Evolutionary conservation across 768 basidiomycete species (phyloP).

Genomic region (Psilocybe tampanensis): DNA sequence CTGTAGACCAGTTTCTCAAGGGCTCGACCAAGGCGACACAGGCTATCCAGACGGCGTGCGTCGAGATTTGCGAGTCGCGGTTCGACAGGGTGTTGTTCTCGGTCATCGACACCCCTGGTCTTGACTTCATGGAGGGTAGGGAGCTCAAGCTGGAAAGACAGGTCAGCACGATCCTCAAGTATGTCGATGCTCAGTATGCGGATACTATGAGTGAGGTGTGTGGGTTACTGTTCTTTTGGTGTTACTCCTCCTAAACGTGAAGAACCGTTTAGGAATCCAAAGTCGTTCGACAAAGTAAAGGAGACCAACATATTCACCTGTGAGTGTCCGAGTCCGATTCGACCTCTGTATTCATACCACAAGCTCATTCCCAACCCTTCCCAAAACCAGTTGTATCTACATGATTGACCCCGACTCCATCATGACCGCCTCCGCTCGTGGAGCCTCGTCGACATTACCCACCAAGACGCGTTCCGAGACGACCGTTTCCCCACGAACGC

Average conservation of each 20-base stretch:
- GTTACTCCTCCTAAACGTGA: slow-evolving; percentile 2
- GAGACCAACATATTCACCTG: slow-evolving; percentile 90
- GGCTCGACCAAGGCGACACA: slow-evolving; percentile 63
- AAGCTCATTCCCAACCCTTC: slow-evolving; percentile 15
- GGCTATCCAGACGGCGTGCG: slow-evolving; percentile 64
- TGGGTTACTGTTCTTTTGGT: neutral
- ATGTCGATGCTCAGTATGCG: slow-evolving; percentile 79
- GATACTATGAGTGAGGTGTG: slow-evolving; percentile 87
- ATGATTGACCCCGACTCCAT: slow-evolving; percentile 80
- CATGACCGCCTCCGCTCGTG: slow-evolving; percentile 54
- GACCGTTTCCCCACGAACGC: slow-evolving; percentile 55
- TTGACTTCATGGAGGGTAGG: slow-evolving; percentile 72
- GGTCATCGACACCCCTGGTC: slow-evolving; percentile 84
- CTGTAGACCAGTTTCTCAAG: slow-evolving; percentile 66
- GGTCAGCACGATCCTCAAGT: slow-evolving; percentile 72
- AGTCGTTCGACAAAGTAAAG: slow-evolving; percentile 83
- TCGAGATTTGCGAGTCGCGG: slow-evolving; percentile 84
- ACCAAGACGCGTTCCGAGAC: slow-evolving; percentile 66
- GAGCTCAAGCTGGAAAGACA: slow-evolving; percentile 82
- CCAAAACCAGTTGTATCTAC: slow-evolving; percentile 71
- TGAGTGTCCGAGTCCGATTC: slow-evolving; percentile 49
- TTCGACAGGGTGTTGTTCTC: slow-evolving; percentile 79
- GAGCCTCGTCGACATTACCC: slow-evolving; percentile 49
- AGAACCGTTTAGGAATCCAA: slow-evolving; percentile 76
- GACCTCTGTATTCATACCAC: neutral